Evolutionary conservation across 495 filamentous ascomycete species (phyloP).

Genomic region (Aspergillus carlsbadensis): DNA sequence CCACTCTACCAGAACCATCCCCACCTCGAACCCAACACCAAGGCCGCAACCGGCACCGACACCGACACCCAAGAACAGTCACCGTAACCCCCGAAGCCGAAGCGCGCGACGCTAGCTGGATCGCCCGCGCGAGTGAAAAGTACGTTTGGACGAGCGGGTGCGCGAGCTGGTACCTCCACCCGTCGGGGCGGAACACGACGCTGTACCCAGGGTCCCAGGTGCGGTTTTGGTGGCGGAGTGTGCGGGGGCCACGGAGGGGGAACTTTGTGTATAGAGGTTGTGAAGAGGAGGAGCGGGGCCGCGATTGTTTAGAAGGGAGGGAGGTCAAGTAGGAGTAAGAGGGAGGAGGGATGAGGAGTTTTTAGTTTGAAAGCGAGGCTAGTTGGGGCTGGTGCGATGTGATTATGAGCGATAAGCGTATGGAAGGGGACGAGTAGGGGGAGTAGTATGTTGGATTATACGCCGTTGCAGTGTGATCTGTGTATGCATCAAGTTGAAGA

Average conservation of each 20-base stretch:
- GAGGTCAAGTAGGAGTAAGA: background rate
- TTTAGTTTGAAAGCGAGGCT: too few species aligned
- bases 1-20: too few species aligned
- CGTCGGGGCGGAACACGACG: constrained; percentile 22
- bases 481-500: too few species aligned
- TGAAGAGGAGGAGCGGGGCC: background rate
- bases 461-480: too few species aligned
- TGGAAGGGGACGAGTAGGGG: too few species aligned
- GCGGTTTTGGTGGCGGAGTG: constrained; percentile 15
- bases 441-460: too few species aligned
- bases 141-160: constrained; percentile 23
- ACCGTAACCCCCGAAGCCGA: constrained; percentile 20
- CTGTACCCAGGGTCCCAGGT: constrained; percentile 25
- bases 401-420: too few species aligned
- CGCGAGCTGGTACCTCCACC: constrained; percentile 22
- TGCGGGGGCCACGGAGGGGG: constrained; percentile 11
- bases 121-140: constrained; percentile 13
- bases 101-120: constrained; percentile 12
- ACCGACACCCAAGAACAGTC: constrained; percentile 13
- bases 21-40: too few species aligned
- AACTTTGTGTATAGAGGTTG: constrained; percentile 16
- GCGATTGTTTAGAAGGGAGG: too few species aligned
- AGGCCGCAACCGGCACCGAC: too few species aligned
- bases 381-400: too few species aligned
- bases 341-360: too few species aligned